Evolutionary conservation across 2,329 filamentous ascomycete species (phyloP).

Genomic region (Trichoderma breve): DNA sequence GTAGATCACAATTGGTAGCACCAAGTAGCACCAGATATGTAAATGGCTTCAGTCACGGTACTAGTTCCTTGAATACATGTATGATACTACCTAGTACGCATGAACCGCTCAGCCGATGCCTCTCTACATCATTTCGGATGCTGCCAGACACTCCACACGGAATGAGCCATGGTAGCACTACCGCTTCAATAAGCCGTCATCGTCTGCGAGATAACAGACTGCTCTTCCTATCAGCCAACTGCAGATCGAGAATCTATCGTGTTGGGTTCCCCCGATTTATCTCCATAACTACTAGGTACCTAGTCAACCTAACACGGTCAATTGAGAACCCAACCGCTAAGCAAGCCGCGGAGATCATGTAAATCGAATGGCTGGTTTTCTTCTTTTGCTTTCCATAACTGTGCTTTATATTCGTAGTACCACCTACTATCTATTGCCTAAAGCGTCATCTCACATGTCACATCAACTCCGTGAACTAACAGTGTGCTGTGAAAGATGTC

Average conservation of each 20-base stretch:
- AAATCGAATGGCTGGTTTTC: neutral
- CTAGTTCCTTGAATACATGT: neutral
- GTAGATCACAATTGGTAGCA: neutral
- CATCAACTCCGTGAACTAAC: neutral
- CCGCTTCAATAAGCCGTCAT: neutral
- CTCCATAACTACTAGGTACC: neutral
- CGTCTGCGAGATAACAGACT: neutral
- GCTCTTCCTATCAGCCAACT: neutral
- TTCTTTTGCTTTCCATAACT: neutral
- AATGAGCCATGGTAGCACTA: neutral
- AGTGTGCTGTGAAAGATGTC: neutral
- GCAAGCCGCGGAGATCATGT: neutral
- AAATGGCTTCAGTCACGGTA: neutral
- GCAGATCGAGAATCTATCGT: neutral
- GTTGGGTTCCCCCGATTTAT: neutral
- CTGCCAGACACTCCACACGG: neutral
- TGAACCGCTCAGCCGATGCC: neutral
- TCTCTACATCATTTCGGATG: neutral
- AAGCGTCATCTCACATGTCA: neutral
- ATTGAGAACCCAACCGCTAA: neutral
- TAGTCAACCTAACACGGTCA: neutral
- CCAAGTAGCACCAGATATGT: neutral
- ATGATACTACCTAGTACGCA: neutral
- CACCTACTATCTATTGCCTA: neutral
- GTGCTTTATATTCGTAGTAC: neutral